Conservation (phyloP, 441 rosid genomes). For the Biscutella laevigata region DNA sequence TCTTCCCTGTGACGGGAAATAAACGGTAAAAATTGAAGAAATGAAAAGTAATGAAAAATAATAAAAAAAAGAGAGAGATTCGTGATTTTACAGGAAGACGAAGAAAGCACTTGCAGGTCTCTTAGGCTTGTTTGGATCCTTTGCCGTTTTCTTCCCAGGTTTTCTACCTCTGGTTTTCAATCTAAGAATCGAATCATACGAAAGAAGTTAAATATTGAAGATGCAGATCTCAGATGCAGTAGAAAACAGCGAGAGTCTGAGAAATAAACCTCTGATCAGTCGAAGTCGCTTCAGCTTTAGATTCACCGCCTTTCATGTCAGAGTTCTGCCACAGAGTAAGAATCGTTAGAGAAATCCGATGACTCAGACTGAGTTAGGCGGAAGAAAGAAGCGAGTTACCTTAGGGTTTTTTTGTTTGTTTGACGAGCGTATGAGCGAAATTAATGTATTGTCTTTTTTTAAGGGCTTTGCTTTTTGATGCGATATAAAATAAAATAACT, state of each 20-base stretch:
- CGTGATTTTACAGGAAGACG: constrained; percentile 46
- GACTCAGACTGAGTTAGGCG: constrained; percentile 23
- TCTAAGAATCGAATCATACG: constrained; percentile 18
- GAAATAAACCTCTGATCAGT: constrained; percentile 21
- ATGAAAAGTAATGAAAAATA: too few relatives aligned
- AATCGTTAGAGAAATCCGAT: constrained; percentile 24
- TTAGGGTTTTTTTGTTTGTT: constrained; percentile 8
- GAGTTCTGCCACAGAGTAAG: constrained; percentile 4
- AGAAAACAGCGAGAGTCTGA: constrained; percentile 1
- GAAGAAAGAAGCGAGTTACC: constrained; percentile 21
- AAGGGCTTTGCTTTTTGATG: neutral
- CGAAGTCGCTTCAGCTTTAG: constrained; percentile 12
- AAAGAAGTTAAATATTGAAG: neutral
- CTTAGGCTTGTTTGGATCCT: constrained; percentile 75
- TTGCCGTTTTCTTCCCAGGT: constrained; percentile 39
- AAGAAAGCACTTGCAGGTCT: constrained; percentile 72
- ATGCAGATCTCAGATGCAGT: constrained; percentile 15
- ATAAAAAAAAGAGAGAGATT: too few relatives aligned
- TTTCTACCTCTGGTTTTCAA: constrained; percentile 49
- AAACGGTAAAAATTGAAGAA: neutral
- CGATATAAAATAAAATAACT: too few relatives aligned
- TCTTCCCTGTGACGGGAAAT: constrained; percentile 40
- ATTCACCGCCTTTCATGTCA: constrained; percentile 24
- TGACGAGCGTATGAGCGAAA: neutral
- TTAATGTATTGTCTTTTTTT: neutral